Evolutionary conservation across 2,329 filamentous ascomycete species (phyloP), one percentile per base, ranked within the genome.

Genomic region (Alternaria sp.): DNA sequence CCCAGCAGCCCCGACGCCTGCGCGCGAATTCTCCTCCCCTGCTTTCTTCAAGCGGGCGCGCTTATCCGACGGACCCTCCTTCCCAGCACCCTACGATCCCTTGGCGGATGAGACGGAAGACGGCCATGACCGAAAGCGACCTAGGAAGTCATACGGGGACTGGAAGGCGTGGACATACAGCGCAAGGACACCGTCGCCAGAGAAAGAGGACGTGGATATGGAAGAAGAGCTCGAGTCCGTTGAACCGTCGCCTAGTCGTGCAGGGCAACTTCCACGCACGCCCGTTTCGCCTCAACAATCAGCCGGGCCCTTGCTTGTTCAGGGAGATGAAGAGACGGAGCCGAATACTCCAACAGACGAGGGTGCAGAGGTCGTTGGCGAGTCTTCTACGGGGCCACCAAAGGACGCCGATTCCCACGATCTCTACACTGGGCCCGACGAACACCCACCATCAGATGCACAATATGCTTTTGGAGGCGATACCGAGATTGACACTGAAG

Each of bases 101-200:
- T 90, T 95, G 55, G 77, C 75, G 14, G 89, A 92, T 63, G 91
- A 92, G 25, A 60, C 51, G 15, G 69, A 67, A 11, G 88, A 92
- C 76, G 85, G 82, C 37, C 87, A 84, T 71, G 88, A 87, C 26
- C 89, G 88, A 64, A 96, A 94, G 79, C 87, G 88, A 58, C 87
- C 87, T 55, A 89, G 90, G 61, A 94, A 92, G 74, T 88, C 88
- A 26, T 88, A 90, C 8, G 88, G 89, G 47, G 84, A 88, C 55
- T 90, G 88, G 72, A 87, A 84, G 28, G 84, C 87, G 26, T 97
- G 95, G 95, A 89, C 87, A 66, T 91, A 94, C 72, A 85, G 85
- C 21, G 91, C 90, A 72, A 86, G 88, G 60, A 91, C 92, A 1
- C 89, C 88, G 8, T 94, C 90, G 56, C 92, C 92, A 3, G 87